phyloP scores from a whole-genome alignment of 192 early-diverging fungal species.

The Dispira simplex region DNA sequence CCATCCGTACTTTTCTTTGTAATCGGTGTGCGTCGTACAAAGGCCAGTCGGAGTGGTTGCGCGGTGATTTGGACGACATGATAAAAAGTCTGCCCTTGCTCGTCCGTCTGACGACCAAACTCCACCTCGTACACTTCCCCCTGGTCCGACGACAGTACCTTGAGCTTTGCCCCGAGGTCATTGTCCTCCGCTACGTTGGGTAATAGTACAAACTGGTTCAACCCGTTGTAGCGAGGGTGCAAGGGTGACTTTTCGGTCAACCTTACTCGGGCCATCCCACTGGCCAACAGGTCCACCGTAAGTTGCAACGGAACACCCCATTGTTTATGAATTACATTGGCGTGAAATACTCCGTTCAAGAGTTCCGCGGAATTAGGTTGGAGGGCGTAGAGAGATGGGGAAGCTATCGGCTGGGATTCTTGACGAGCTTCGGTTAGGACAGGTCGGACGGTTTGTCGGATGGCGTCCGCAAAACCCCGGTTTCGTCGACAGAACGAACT shows the following conservation, averaged over 20 bases:
- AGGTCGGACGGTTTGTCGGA: constrained; percentile 14
- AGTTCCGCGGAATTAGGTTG: constrained; percentile 38
- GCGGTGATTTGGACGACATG: not conserved
- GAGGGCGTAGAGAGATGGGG: constrained; percentile 45
- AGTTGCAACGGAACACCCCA: not conserved
- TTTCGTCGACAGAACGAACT: constrained; percentile 82
- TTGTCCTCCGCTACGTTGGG: not conserved
- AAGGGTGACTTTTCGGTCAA: not conserved
- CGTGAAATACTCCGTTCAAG: constrained; percentile 32
- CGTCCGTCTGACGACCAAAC: not conserved
- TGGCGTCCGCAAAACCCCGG: constrained; percentile 61
- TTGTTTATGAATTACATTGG: constrained; percentile 32
- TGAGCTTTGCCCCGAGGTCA: not conserved
- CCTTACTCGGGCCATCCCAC: not conserved
- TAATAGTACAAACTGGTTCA: constrained; percentile 7
- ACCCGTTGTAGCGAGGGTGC: constrained; percentile 8
- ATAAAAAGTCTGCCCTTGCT: not conserved
- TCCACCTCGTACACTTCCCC: not conserved
- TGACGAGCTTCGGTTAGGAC: not conserved
- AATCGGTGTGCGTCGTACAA: not conserved
- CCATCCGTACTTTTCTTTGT: not conserved
- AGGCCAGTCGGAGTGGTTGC: not conserved
- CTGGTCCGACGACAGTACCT: not conserved
- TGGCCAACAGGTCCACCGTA: not conserved
- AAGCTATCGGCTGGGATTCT: constrained; percentile 11